These are phyloP conservation scores for Tylopilus vinaceipallidus DNA, from an alignment of 768 basidiomycete species.

Conservation along the genomic window DNA sequence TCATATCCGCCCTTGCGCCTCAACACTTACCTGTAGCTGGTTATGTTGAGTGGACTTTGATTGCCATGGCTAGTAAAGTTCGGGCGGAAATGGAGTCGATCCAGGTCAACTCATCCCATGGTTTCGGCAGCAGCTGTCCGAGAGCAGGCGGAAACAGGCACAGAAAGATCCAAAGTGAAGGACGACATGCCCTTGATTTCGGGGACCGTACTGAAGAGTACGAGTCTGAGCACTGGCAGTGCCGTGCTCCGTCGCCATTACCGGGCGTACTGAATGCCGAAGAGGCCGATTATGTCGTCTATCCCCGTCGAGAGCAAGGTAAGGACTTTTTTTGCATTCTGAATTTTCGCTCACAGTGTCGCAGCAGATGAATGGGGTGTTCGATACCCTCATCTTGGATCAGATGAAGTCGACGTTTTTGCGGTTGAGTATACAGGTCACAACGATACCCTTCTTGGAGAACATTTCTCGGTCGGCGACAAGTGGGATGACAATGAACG, in stretches of 20 bases:
- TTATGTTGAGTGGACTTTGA: conserved; percentile 33
- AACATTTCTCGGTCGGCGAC: conserved; percentile 21
- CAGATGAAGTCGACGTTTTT: conserved; percentile 21
- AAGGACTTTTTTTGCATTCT: not conserved
- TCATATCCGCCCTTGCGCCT: conserved; percentile 49
- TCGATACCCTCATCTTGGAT: conserved; percentile 9
- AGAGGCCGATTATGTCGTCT: conserved; percentile 27
- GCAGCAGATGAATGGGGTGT: conserved; percentile 32
- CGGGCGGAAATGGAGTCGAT: conserved; percentile 18
- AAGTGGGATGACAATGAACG: conserved; percentile 26
- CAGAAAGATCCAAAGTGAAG: conserved; percentile 44
- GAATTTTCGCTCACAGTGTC: conserved; percentile 10
- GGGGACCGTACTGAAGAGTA: conserved; percentile 17
- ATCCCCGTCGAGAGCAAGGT: conserved; percentile 29
- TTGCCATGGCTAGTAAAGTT: conserved; percentile 21
- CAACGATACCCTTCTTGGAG: conserved; percentile 27
- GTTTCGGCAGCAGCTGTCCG: not conserved
- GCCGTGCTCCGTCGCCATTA: conserved; percentile 30
- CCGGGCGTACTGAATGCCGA: conserved; percentile 9
- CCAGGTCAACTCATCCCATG: conserved; percentile 3
- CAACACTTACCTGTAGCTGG: conserved; percentile 35
- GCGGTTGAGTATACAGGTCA: conserved; percentile 20
- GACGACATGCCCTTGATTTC: conserved; percentile 40
- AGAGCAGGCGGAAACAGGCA: conserved; percentile 38
- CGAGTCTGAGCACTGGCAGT: conserved; percentile 21